Evolutionary conservation across 1,284 basidiomycete genomes (phyloP).

Genomic region (Omphalotus olearius): DNA sequence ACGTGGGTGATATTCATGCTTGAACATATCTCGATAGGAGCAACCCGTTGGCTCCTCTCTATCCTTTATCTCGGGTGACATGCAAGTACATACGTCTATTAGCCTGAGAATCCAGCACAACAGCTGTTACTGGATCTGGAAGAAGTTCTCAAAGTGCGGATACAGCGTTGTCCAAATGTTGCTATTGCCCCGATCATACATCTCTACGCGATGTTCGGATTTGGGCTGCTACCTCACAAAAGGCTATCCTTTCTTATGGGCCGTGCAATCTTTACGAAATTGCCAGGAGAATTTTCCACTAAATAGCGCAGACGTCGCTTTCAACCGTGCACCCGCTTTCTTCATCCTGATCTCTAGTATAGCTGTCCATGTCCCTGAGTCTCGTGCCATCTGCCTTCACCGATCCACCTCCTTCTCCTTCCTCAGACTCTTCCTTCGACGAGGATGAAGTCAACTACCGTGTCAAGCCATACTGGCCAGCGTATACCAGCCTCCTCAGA

Average conservation of each 20-base stretch:
- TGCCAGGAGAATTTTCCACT: too few relatives aligned
- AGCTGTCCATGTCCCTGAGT: slow-evolving; percentile 9
- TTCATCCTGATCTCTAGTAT: slow-evolving; percentile 1
- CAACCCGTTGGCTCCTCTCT: too few relatives aligned
- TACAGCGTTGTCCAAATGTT: slow-evolving; percentile 17
- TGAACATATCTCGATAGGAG: too few relatives aligned
- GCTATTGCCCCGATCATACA: neutral
- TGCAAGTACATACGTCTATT: neutral
- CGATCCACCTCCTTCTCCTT: slow-evolving; percentile 28
- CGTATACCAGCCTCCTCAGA: slow-evolving; percentile 45
- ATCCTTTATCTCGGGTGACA: slow-evolving; percentile 8
- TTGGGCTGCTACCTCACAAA: slow-evolving; percentile 25
- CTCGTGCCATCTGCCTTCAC: slow-evolving; percentile 3
- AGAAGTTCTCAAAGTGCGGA: slow-evolving; percentile 28
- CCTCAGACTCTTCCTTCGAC: slow-evolving; percentile 48
- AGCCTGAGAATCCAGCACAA: slow-evolving; percentile 4
- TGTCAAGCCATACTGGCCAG: slow-evolving; percentile 55
- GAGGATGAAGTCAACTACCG: slow-evolving; percentile 61
- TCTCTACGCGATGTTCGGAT: slow-evolving; percentile 22
- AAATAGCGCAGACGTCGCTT: too few relatives aligned
- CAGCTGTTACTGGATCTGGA: slow-evolving; percentile 30
- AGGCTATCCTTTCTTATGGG: slow-evolving; percentile 30
- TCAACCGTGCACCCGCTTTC: neutral
- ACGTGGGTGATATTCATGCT: neutral
- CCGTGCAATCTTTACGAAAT: slow-evolving; percentile 12